Percentiles rank a stretch among this genome's conserved stretches.
phyloP scores from a whole-genome alignment of 805 yeast genomes.

The Metschnikowia amazonensis region DNA sequence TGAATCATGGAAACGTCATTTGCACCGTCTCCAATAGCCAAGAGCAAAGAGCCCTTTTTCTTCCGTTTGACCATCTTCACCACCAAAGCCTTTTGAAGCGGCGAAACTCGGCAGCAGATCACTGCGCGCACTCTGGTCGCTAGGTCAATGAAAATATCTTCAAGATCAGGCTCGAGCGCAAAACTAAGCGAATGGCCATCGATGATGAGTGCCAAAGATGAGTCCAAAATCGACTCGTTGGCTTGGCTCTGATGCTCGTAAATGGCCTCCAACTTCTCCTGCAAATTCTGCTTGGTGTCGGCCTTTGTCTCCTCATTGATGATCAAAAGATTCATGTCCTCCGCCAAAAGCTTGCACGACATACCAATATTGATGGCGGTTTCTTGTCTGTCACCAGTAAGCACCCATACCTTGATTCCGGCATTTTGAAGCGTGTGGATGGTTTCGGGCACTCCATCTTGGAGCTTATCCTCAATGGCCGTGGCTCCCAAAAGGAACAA shows the following conservation, averaged over 20 bases:
- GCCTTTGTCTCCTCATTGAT: slow-evolving; percentile 82
- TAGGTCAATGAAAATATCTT: slow-evolving; percentile 70
- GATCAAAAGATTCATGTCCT: slow-evolving; percentile 90
- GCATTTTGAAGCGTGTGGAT: slow-evolving; percentile 94
- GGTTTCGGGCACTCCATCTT: slow-evolving; percentile 98
- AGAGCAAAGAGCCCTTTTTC: slow-evolving; percentile 60
- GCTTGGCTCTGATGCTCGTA: slow-evolving; percentile 59
- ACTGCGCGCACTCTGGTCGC: slow-evolving; percentile 92
- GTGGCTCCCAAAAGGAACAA: slow-evolving; percentile 89
- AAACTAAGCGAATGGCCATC: slow-evolving; percentile 89
- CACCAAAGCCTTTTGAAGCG: slow-evolving; percentile 92
- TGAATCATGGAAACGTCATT: slow-evolving; percentile 99
- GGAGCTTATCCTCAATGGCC: slow-evolving; percentile 96
- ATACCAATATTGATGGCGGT: slow-evolving; percentile 98
- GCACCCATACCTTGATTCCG: slow-evolving; percentile 95
- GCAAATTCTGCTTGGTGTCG: slow-evolving; percentile 69
- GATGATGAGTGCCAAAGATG: slow-evolving; percentile 82
- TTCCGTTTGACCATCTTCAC: slow-evolving; percentile 90
- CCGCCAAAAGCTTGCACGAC: slow-evolving; percentile 92
- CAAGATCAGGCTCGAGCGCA: slow-evolving; percentile 80
- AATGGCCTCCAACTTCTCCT: slow-evolving; percentile 73
- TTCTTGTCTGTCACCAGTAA: slow-evolving; percentile 98
- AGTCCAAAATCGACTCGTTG: slow-evolving; percentile 53
- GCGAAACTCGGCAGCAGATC: slow-evolving; percentile 96
- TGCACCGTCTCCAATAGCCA: slow-evolving; percentile 99